Base-by-base conservation (phyloP, 768 basidiomycete genomes). In the Hypholoma fasciculare region DNA sequence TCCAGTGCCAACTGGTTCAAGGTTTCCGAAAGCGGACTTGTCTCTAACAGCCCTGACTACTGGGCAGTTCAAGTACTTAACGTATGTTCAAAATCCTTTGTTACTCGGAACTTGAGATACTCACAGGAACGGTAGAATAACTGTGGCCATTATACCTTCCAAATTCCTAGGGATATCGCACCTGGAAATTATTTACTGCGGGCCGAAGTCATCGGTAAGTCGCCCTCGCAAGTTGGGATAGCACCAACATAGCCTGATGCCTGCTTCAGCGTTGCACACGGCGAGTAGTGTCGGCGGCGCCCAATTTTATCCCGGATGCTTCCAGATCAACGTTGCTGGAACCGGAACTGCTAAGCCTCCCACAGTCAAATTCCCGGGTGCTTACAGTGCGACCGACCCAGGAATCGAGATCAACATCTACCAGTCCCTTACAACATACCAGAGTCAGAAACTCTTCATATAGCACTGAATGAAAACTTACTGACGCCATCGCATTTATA, bases 241-340 rank as follows among this genome's bases (percentile, higher is more conserved):
- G 74, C 37, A 75, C 75, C 16, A 74, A 78, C 72, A 74, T 58
- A 59, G 72, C 63, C 2, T 42, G 12, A 44, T 27, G 39, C n/a
- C 30, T 17, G n/a, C 26, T 40, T 27, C 49, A 76, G 85, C 86
- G 13, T 81, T 91, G 17, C 89, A 91, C 66, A 76, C 83, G 49
- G 89, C 79, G 4, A 75, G 67, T 39, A 65, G 67, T 0, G 16
- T 68, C 26, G 88, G 87, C 8, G 89, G 89, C 13, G 90, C 87
- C 1, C 90, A 92, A 71, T 92, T 90, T 72, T 92, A 92, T 67
- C 86, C 87, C 0, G 81, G 83, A 17, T 92, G 90, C 71, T 78
- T 80, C 26, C 80, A 86, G 70, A 66, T 88, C 58, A 73, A 69
- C 55, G 70, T 91, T 37, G 69, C 76, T 7, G 87, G 89, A 4